These are phyloP conservation scores for Erigeron canadensis DNA, from an alignment of 129 eudicot genomes.

Conservation along the genomic window DNA sequence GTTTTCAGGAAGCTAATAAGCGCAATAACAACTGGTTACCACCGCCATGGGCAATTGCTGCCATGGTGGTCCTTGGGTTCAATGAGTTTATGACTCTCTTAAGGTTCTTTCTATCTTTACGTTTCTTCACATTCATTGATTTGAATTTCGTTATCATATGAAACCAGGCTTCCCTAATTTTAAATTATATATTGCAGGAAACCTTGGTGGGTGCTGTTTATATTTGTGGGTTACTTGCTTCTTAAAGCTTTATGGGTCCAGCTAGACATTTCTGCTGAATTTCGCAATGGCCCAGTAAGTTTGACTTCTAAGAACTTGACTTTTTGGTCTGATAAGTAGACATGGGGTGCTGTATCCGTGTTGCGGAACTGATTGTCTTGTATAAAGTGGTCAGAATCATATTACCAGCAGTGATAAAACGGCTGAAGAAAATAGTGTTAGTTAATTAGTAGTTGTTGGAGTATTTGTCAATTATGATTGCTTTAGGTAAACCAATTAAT, in stretches of 20 bases:
- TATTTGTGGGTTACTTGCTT: constrained; percentile 76
- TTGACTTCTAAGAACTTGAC: constrained; percentile 1
- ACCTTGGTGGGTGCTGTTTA: constrained; percentile 72
- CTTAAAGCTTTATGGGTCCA: constrained; percentile 98
- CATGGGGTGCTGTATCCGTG: background rate
- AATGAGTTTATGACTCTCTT: constrained; percentile 97
- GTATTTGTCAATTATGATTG: too few relatives aligned
- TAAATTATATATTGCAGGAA: constrained; percentile 50
- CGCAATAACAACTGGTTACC: constrained; percentile 96
- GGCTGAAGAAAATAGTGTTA: too few relatives aligned
- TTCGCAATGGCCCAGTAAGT: constrained; percentile 90
- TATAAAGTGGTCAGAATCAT: background rate
- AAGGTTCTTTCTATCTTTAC: constrained; percentile 48
- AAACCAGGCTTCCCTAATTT: constrained; percentile 12
- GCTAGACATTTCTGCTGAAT: constrained; percentile 83
- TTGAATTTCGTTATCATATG: background rate
- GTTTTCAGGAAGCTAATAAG: constrained; percentile 91
- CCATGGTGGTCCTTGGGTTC: constrained; percentile 73
- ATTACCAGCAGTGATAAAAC: too few relatives aligned
- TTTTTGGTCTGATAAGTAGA: background rate
- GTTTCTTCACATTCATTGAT: background rate
- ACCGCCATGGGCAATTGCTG: constrained; percentile 99
- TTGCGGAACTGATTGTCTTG: background rate
- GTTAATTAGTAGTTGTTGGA: too few relatives aligned
- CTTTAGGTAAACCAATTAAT: too few relatives aligned